Base-by-base conservation (phyloP, 768 basidiomycete species). In the Russula brevipes region DNA sequence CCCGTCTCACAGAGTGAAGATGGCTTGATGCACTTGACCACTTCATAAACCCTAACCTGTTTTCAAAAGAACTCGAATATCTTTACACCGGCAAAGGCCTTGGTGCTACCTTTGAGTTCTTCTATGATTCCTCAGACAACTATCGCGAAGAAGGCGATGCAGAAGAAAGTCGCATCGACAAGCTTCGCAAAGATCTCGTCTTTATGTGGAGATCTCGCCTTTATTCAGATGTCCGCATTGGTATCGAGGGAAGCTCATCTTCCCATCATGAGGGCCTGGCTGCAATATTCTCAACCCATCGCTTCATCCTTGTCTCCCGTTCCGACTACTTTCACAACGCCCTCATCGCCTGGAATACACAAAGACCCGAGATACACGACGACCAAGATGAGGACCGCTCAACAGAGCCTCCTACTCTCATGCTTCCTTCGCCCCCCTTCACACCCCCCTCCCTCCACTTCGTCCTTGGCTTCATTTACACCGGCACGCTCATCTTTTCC, bases 171-270 rank as follows among this genome's bases (percentile, higher is more conserved):
- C 78, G 91, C 14, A 76, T 91, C 45, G 91, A 93, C 73, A 91
- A 94, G 75, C 83, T 97, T 10, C 85, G 92, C 64, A 92, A 93
- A 74, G 96, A 98, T 71, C 80, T 97, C 35, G 90, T 95, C 30
- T 97, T 88, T 78, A 96, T 94, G 93, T 98, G 95, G 96, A 79
- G 96, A 38, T 91, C 89, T 12, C 85, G 94, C 54, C 84, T 98
- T 17, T 98, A 94, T 72, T 91, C 93, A 2, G 96, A 98, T 73
- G 84, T 96, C 30, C 85, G 88, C 57, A 86, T 98, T 59, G 81
- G 87, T 0, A 82, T 95, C 64, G 82, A 85, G 0, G 87, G 87
- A 53, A 84, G 81, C 61, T 85, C 82, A 1, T 83, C 85, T 1
- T 72, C 80, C 1, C 81, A 82, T 59, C 85, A 86, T 60, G 87